Evolutionary conservation across 306 rosid genomes (phyloP).

Genomic region (Pterocarpus santalinus): DNA sequence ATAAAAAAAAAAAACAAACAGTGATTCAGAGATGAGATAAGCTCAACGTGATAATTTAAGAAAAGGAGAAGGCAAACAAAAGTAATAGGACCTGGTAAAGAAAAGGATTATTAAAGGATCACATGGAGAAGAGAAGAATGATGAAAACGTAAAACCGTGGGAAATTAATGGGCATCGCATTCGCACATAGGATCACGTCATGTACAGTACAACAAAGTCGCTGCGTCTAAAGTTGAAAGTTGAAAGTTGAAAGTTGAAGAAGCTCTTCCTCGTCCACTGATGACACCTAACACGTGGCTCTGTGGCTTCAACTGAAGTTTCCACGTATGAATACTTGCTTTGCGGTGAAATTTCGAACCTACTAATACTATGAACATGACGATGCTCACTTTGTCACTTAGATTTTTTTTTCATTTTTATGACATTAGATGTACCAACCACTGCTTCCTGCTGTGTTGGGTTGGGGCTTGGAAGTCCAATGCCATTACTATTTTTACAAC

Average conservation of each 20-base stretch:
- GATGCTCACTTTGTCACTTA: background rate
- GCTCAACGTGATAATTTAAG: background rate
- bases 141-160: slow-evolving; percentile 23
- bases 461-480: too few relatives aligned
- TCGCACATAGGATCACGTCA: background rate
- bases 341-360: background rate
- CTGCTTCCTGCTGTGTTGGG: too few relatives aligned
- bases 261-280: background rate
- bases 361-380: background rate
- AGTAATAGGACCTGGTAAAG: background rate
- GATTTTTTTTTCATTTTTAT: background rate
- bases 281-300: background rate
- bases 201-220: background rate
- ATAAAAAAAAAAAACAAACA: background rate
- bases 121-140: background rate
- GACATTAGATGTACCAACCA: too few relatives aligned
- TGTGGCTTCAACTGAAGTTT: background rate
- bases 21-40: background rate
- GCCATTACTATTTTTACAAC: background rate
- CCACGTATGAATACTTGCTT: background rate
- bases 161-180: slow-evolving; percentile 25
- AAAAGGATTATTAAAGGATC: background rate
- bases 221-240: background rate
- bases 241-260: background rate
- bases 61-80: background rate